Conservation (phyloP, 2,329 filamentous ascomycete genomes). For the Exophiala phaeomuriformis region DNA sequence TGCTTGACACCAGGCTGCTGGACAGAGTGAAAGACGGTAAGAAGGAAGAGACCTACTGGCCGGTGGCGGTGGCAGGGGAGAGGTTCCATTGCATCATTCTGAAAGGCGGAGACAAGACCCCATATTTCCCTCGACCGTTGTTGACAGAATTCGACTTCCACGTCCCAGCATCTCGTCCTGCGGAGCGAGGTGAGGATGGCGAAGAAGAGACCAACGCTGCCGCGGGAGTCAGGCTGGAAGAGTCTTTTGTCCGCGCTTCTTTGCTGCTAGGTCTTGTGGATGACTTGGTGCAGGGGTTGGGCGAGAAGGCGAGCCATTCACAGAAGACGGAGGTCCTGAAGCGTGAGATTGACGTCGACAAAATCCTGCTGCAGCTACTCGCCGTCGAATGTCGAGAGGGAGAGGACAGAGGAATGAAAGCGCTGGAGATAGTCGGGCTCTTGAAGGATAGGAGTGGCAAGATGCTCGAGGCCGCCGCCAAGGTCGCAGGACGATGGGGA, state of each 20-base stretch:
- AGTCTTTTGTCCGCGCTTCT: slow-evolving; percentile 68
- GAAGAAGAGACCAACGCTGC: slow-evolving; percentile 38
- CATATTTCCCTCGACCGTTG: slow-evolving; percentile 83
- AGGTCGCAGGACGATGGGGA: slow-evolving; percentile 81
- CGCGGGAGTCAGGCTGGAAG: slow-evolving; percentile 59
- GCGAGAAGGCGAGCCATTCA: slow-evolving; percentile 42
- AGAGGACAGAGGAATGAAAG: slow-evolving; percentile 90
- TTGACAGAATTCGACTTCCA: slow-evolving; percentile 91
- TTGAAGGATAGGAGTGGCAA: slow-evolving; percentile 77
- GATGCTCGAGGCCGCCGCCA: slow-evolving; percentile 85
- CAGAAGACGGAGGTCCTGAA: slow-evolving; percentile 62
- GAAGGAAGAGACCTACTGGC: slow-evolving; percentile 89
- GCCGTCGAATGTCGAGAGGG: slow-evolving; percentile 85
- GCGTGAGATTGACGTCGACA: slow-evolving; percentile 80
- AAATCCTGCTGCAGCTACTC: slow-evolving; percentile 79
- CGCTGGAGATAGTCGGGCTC: slow-evolving; percentile 78
- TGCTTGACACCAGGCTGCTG: slow-evolving; percentile 81
- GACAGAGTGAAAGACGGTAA: slow-evolving; percentile 74
- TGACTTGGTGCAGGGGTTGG: slow-evolving; percentile 64
- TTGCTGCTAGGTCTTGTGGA: slow-evolving; percentile 66
- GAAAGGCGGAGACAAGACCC: slow-evolving; percentile 87
- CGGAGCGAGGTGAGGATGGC: slow-evolving; percentile 20
- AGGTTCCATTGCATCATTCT: slow-evolving; percentile 99
- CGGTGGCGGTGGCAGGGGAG: slow-evolving; percentile 81
- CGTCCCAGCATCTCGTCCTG: slow-evolving; percentile 62